These are phyloP conservation scores for Melaleuca alternifolia DNA, from an alignment of 345 rosid genomes.

Conservation along the genomic window DNA sequence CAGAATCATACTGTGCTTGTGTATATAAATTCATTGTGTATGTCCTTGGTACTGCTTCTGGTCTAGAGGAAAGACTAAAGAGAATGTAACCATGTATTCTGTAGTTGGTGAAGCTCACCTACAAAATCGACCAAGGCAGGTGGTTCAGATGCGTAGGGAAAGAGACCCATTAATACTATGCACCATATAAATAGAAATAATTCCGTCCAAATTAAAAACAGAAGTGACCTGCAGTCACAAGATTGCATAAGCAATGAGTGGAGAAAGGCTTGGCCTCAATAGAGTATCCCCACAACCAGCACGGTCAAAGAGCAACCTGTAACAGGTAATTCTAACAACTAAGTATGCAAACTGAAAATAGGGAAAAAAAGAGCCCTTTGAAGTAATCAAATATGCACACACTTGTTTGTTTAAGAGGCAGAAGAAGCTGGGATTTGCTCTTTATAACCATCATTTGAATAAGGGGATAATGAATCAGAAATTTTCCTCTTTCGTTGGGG, in stretches of 20 bases:
- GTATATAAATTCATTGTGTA: not conserved
- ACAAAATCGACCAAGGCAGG: too few relatives aligned
- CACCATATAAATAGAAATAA: too few relatives aligned
- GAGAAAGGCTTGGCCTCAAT: too few relatives aligned
- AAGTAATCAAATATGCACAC: not conserved
- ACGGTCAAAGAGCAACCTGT: not conserved
- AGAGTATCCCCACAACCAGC: too few relatives aligned
- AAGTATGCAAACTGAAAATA: not conserved
- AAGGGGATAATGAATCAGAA: not conserved
- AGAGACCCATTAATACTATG: too few relatives aligned
- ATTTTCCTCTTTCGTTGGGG: not conserved
- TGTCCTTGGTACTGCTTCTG: not conserved
- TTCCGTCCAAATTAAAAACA: too few relatives aligned
- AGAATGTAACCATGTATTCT: not conserved
- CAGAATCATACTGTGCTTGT: not conserved
- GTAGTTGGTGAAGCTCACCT: not conserved
- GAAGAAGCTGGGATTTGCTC: conserved; percentile 11
- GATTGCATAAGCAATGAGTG: too few relatives aligned
- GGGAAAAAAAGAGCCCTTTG: not conserved
- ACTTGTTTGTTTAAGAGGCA: conserved; percentile 4
- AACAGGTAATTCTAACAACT: not conserved
- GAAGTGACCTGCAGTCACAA: too few relatives aligned
- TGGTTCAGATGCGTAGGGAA: too few relatives aligned
- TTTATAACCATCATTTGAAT: conserved; percentile 16
- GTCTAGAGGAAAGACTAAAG: not conserved